Conservation (phyloP, 2,329 filamentous ascomycete genomes). For the Neopestalotiopsis sp. region DNA sequence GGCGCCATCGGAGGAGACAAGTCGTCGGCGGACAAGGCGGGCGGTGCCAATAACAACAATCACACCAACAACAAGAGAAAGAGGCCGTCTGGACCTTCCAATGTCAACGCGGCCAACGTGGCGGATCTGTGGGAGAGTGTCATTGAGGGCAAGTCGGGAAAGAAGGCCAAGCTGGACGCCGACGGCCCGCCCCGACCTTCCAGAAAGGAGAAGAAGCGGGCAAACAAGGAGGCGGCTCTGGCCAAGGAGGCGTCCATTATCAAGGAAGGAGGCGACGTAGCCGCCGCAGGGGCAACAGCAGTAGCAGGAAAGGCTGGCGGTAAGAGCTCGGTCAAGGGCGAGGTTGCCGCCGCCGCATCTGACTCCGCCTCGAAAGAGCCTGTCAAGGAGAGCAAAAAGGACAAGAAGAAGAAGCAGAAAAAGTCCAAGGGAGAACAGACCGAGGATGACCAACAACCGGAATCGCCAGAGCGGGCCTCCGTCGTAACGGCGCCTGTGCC, state of each 20-base stretch:
- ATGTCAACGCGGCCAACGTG: slow-evolving; percentile 73
- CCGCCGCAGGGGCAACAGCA: background rate
- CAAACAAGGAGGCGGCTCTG: slow-evolving; percentile 26
- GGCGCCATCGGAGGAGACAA: slow-evolving; percentile 33
- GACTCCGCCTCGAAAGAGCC: slow-evolving; percentile 20
- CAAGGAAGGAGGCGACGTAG: background rate
- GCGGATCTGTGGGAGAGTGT: slow-evolving; percentile 79
- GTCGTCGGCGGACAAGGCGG: slow-evolving; percentile 38
- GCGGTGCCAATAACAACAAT: slow-evolving; percentile 38
- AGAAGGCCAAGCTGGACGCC: slow-evolving; percentile 33
- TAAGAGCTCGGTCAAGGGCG: slow-evolving; percentile 16
- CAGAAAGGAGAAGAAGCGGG: slow-evolving; percentile 30
- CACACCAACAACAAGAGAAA: slow-evolving; percentile 59
- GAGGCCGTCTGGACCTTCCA: slow-evolving; percentile 41
- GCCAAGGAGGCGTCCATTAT: slow-evolving; percentile 5
- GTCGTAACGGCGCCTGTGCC: slow-evolving; percentile 44
- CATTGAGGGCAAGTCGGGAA: slow-evolving; percentile 68
- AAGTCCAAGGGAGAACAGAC: slow-evolving; percentile 36
- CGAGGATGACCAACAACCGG: slow-evolving; percentile 19
- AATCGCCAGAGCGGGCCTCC: slow-evolving; percentile 22
- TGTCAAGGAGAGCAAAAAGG: slow-evolving; percentile 25
- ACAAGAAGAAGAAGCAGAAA: slow-evolving; percentile 35
- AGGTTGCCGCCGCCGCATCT: slow-evolving; percentile 24
- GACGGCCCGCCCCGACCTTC: background rate
- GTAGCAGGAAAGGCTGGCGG: slow-evolving; percentile 23